phyloP scores from a whole-genome alignment of 306 rosid genomes.

The Bauhinia variegata region DNA sequence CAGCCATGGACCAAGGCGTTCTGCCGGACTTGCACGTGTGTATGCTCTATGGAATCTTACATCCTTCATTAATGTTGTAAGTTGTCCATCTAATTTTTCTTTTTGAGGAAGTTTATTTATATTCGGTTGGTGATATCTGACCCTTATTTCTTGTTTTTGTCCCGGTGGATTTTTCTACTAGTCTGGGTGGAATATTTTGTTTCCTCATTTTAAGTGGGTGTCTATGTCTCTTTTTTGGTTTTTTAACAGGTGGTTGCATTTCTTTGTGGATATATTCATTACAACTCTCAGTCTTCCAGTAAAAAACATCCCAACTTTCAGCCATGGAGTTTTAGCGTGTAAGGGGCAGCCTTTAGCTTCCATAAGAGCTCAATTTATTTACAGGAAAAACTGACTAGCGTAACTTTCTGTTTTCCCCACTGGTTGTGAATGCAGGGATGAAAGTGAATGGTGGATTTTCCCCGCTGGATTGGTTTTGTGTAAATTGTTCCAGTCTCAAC shows the following conservation, averaged over 20 bases:
- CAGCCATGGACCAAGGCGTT: constrained; percentile 98
- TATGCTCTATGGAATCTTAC: constrained; percentile 94
- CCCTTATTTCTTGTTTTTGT: not conserved
- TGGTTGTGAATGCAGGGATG: constrained; percentile 72
- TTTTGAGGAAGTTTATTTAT: not conserved
- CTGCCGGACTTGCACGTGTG: constrained; percentile 95
- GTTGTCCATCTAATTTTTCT: constrained; percentile 37
- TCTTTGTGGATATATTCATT: constrained; percentile 89
- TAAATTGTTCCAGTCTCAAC: constrained; percentile 88
- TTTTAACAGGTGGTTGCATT: constrained; percentile 80
- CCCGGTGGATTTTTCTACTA: not conserved
- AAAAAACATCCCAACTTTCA: constrained; percentile 66
- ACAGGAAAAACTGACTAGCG: constrained; percentile 16
- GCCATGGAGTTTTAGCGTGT: constrained; percentile 90
- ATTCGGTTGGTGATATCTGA: constrained; percentile 27
- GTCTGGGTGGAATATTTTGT: not conserved
- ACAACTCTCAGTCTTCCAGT: constrained; percentile 62
- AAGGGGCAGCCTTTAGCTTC: constrained; percentile 41
- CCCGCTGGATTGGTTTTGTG: constrained; percentile 83
- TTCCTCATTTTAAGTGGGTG: constrained; percentile 5
- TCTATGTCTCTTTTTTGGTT: not conserved
- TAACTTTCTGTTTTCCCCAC: constrained; percentile 15
- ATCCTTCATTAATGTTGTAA: constrained; percentile 84
- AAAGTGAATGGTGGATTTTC: constrained; percentile 98
- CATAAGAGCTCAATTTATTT: not conserved